These are phyloP conservation scores for Musa acuminata DNA, from an alignment of 176 grass and related monocot genomes.

Conservation along the genomic window DNA sequence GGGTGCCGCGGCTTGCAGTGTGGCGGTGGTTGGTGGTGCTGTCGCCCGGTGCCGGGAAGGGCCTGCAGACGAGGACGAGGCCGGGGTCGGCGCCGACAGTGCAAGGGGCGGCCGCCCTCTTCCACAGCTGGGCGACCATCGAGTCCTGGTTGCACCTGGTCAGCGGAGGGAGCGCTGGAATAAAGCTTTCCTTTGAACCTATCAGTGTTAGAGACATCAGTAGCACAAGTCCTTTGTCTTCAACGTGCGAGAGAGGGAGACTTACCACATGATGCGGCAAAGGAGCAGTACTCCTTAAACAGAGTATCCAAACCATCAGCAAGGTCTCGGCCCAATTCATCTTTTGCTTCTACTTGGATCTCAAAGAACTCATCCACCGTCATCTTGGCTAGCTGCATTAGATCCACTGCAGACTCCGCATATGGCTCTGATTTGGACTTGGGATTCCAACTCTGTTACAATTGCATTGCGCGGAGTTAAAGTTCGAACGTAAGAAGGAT, in stretches of 20 bases:
- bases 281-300: conserved; percentile 39
- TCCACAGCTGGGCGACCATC: conserved; percentile 47
- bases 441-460: conserved; percentile 46
- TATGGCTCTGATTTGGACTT: conserved; percentile 60
- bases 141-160: conserved; percentile 75
- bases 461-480: neutral
- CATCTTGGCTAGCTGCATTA: conserved; percentile 56
- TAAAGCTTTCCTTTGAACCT: conserved; percentile 49
- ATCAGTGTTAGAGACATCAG: neutral
- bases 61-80: conserved; percentile 10
- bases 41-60: neutral
- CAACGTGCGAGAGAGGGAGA: neutral
- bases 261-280: conserved; percentile 41
- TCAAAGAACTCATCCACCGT: conserved; percentile 57
- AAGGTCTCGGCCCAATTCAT: conserved; percentile 35
- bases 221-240: neutral
- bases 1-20: conserved; percentile 36
- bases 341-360: conserved; percentile 33
- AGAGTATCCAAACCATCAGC: conserved; percentile 41
- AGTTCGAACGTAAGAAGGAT: neutral
- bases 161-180: conserved; percentile 37
- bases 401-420: conserved; percentile 53
- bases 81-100: conserved; percentile 19
- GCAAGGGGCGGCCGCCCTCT: conserved; percentile 35
- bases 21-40: conserved; percentile 21